phyloP scores from a whole-genome alignment of 148 eudicot genomes.

The Cornus suecica region DNA sequence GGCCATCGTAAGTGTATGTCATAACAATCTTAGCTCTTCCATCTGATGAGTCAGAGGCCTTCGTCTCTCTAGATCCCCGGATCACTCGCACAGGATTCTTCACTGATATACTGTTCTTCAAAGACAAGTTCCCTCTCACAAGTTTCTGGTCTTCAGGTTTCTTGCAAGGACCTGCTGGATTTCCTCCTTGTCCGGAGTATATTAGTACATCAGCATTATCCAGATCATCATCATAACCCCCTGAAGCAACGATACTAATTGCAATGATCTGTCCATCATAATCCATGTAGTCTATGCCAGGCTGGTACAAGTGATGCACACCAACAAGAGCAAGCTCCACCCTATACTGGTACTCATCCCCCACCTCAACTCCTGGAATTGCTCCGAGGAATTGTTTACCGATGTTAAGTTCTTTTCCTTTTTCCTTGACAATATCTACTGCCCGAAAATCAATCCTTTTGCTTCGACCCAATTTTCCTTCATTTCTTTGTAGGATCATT shows the following conservation, averaged over 20 bases:
- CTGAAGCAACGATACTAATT: slow-evolving; percentile 76
- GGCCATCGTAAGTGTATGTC: too few relatives aligned
- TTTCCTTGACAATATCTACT: slow-evolving; percentile 41
- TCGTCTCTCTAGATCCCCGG: too few relatives aligned
- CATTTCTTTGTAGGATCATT: slow-evolving; percentile 71
- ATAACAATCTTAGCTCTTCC: too few relatives aligned
- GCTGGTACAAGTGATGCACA: slow-evolving; percentile 65
- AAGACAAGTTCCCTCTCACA: too few relatives aligned
- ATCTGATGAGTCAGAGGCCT: too few relatives aligned
- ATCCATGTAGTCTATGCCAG: slow-evolving; percentile 70
- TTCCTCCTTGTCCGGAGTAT: slow-evolving; percentile 82
- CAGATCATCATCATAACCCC: slow-evolving; percentile 66
- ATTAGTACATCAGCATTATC: slow-evolving; percentile 58
- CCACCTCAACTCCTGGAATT: slow-evolving; percentile 90
- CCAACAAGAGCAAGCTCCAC: slow-evolving; percentile 86
- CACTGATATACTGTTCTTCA: too few relatives aligned
- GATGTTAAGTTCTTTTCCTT: slow-evolving; percentile 55
- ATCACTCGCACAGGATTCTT: too few relatives aligned
- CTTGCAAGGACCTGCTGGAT: slow-evolving; percentile 41
- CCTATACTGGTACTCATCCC: slow-evolving; percentile 78
- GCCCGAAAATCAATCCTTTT: slow-evolving; percentile 54
- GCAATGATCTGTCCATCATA: slow-evolving; percentile 42
- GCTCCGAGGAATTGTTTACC: slow-evolving; percentile 37
- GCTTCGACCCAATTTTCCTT: slow-evolving; percentile 20
- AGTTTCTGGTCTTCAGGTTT: slow-evolving; percentile 47